A percentile compares a stretch with the other conserved stretches of the same genome.
Conservation (phyloP, 2,329 filamentous ascomycete genomes). For the Fusarium sp. region DNA sequence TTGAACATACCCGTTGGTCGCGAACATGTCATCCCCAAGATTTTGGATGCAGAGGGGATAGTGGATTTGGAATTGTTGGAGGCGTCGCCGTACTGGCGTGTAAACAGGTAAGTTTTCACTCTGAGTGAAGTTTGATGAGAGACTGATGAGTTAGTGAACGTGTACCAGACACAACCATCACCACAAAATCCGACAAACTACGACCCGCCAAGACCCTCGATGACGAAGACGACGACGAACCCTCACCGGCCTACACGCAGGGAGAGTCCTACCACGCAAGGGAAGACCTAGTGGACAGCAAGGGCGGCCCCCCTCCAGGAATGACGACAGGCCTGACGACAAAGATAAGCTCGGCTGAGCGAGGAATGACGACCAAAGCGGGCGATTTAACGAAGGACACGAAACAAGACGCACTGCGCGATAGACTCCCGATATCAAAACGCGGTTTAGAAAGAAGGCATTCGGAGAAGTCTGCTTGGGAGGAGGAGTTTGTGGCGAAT, state of each 20-base stretch:
- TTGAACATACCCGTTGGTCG: constrained; percentile 21
- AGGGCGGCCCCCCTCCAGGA: too few species aligned
- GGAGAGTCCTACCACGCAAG: constrained; percentile 11
- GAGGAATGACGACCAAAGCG: not conserved
- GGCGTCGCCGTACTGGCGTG: constrained; percentile 26
- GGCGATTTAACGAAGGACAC: not conserved
- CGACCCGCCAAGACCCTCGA: constrained; percentile 23
- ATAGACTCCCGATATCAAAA: constrained; percentile 20
- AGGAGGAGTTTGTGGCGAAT: constrained; percentile 25
- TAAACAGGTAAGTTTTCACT: constrained; percentile 18
- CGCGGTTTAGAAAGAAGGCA: constrained; percentile 17
- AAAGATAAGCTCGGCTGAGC: too few species aligned
- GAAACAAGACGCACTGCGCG: constrained; percentile 4
- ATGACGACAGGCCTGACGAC: too few species aligned
- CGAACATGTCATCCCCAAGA: constrained; percentile 17
- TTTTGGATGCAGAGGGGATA: constrained; percentile 27
- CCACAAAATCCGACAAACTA: constrained; percentile 13
- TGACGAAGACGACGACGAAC: constrained; percentile 10
- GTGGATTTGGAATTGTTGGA: constrained; percentile 26
- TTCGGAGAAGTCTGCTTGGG: constrained; percentile 23
- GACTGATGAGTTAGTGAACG: constrained; percentile 25
- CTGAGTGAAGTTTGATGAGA: rapidly evolving
- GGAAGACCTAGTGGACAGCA: constrained; percentile 4
- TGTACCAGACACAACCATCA: constrained; percentile 19
- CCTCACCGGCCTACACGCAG: constrained; percentile 10